Evolutionary conservation across 2,329 filamentous ascomycete genomes (phyloP), one percentile per base, ranked within the genome.

Genomic region (Aspergillus sp.): DNA sequence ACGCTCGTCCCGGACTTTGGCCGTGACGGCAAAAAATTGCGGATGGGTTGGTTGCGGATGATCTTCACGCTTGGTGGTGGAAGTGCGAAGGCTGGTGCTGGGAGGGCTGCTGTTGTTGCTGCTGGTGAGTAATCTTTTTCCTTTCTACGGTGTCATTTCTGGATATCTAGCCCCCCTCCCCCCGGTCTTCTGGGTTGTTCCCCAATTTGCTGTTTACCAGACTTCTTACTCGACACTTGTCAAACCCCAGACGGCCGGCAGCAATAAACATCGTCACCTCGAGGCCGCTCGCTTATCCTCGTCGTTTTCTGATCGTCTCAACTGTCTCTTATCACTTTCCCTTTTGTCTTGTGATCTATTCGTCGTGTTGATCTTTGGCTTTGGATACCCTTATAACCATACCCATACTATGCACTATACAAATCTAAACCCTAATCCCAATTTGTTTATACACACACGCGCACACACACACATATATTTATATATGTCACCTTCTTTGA

Each of bases 1-100:
- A 69, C 73, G 2, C 44, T 74, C 51, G 75, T 73, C 50, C 80
- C 80, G 2, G 74, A 81, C 57, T 83, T 83, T 58, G 79, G 83
- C 61, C 74, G 80, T 28, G 64, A 77, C 38, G 80, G 80, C 6
- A 66, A 64, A 7, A 69, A 66, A 52, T 50, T 68, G 38, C 55
- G 58, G 12, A 54, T 69, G 27, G 64, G 66, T 44, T 69, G 67
- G 65, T 40, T 72, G 45, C 62, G 64, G 32, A 69, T 55, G 44
- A 48, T 72, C 41, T 43, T 71, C 46, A 70, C 66, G 4, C 53
- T 72, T 27, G 69, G 69, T 36, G 70, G 69, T 41, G 66, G 68
- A 34, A 64, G 60, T 40, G 64, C 62, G 10, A 67, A 61, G 45
- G 57, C 63, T 5, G 68, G 66, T 30, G 60, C 63, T 41, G 54